Conservation (phyloP, 352 stramenopile species). For the Phytophthora sp. region DNA sequence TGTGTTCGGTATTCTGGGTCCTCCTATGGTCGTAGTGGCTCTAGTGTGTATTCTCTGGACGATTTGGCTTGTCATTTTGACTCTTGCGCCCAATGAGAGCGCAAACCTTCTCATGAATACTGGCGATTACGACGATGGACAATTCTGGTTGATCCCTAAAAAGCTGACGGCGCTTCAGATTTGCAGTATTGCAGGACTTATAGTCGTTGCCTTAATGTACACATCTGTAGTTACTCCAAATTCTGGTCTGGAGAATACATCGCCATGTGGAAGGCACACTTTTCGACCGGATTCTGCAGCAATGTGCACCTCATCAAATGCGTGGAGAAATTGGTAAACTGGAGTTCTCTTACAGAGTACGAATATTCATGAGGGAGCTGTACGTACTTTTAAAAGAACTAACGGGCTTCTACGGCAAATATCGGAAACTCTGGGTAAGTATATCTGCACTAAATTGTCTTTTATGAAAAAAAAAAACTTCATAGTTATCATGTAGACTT, state of each 20-base stretch:
- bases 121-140: conserved; percentile 22
- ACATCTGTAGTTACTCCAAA: conserved; percentile 19
- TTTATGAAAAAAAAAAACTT: neutral
- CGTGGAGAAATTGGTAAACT: neutral
- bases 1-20: conserved; percentile 13
- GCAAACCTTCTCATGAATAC: conserved; percentile 42
- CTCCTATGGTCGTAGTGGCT: conserved; percentile 4
- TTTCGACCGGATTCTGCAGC: neutral
- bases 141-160: conserved; percentile 37
- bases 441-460: neutral
- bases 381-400: conserved; percentile 23
- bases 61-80: conserved; percentile 27
- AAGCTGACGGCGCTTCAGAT: conserved; percentile 15
- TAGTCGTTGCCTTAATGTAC: conserved; percentile 14
- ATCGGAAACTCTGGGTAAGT: conserved; percentile 44
- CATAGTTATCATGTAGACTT: conserved; percentile 24
- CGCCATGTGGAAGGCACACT: conserved; percentile 1
- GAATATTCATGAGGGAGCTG: conserved; percentile 9
- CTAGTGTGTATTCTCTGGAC: conserved; percentile 23
- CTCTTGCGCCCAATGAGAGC: conserved; percentile 24
- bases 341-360: neutral
- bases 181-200: conserved; percentile 8
- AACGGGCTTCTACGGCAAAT: conserved; percentile 28
- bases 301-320: neutral
- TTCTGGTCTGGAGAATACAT: conserved; percentile 16